phyloP scores from a whole-genome alignment of 768 basidiomycete genomes.

The Collybia mongolica region DNA sequence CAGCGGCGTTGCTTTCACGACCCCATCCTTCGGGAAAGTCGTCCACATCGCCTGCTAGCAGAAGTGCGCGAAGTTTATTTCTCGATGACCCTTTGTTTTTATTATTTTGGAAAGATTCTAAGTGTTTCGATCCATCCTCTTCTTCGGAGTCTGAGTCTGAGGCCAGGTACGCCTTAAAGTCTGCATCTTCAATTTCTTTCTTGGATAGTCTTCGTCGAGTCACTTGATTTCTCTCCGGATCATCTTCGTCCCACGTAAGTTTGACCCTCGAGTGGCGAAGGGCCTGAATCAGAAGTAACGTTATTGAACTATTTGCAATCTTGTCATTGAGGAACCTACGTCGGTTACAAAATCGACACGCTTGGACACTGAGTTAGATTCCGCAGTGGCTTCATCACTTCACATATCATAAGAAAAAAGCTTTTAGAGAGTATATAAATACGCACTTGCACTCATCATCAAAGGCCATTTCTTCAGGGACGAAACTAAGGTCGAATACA shows the following conservation, averaged over 20 bases:
- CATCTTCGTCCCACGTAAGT: slow-evolving; percentile 98
- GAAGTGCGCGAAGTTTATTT: slow-evolving; percentile 72
- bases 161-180: slow-evolving; percentile 81
- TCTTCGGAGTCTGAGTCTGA: slow-evolving; percentile 63
- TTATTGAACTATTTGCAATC: neutral
- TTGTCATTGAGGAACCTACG: slow-evolving; percentile 43
- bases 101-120: neutral
- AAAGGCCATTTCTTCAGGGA: slow-evolving; percentile 87
- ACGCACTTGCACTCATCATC: slow-evolving; percentile 71
- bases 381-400: slow-evolving; percentile 84
- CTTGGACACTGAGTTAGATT: slow-evolving; percentile 58
- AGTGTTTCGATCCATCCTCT: slow-evolving; percentile 32
- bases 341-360: slow-evolving; percentile 91
- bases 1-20: slow-evolving; percentile 36
- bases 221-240: slow-evolving; percentile 78
- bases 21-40: slow-evolving; percentile 88
- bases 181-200: slow-evolving; percentile 88
- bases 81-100: slow-evolving; percentile 29
- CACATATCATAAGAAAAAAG: neutral
- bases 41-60: slow-evolving; percentile 60
- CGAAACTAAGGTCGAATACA: slow-evolving; percentile 92
- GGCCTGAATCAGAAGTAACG: slow-evolving; percentile 49
- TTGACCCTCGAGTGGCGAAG: slow-evolving; percentile 97
- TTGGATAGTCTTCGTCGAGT: slow-evolving; percentile 77
- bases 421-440: neutral